Base-by-base conservation (phyloP, 257 asterid genomes). In the Henckelia pumila region DNA sequence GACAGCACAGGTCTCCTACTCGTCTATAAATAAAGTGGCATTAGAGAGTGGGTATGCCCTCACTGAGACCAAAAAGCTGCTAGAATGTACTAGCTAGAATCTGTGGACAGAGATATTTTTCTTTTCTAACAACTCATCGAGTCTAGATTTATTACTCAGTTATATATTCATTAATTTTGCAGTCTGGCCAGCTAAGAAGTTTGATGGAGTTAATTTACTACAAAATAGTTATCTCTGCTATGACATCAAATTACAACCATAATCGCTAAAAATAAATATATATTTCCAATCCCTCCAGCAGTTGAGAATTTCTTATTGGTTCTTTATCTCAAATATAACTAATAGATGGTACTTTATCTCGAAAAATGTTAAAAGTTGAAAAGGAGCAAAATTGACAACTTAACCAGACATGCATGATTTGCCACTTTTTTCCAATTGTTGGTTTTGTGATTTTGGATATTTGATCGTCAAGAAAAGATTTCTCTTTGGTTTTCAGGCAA, bases 401-500 rank as follows among this genome's bases (percentile, higher is more conserved):
- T 49, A 49, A 72, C 55, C 66, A 37, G 49, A 11, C 49, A 37
- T 72, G 56, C 71, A 10, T 13, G 61, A 23, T 25, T 33, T 29
- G 37, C 9, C 57, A 6, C 40, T 24, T 67, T 20, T 30, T 63
- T 19, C 40, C 20, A 30, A 4, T 30, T 22, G 55, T 28, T 61
- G 29, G 53, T 35, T 8, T 3, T 53, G 61, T 50, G 40, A 52
- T 52, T 33, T 37, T 59, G 10, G 49, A 22, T 58, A 9, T 57
- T 17, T 21, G 3, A 17, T 28, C 50, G 13, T 66, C 57, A 26
- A 62, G 30, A 3, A 21, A 77, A 63, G 37, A 53, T 65, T 59
- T 70, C 25, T 70, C 61, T 73, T 65, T 70, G 73, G 59, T 76
- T 75, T 75, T 71, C 85, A 90, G 97, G 97, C 97, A 67, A 90